Conservation (phyloP, 2,329 filamentous ascomycete species). For the Colletotrichum echinochloae region DNA sequence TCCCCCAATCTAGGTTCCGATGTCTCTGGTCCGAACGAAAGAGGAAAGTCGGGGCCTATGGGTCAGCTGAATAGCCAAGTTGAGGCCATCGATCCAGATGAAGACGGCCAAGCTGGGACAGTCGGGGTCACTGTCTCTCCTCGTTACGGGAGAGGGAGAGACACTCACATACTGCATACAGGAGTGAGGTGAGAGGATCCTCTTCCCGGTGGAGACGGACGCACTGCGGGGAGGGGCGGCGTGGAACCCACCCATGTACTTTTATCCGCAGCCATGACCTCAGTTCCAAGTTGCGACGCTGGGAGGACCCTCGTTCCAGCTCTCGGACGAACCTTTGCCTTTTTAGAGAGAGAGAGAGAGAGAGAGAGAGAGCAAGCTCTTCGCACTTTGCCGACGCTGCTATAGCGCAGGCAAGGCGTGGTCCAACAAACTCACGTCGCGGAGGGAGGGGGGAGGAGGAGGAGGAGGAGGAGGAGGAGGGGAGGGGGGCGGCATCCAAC, state of each 20-base stretch:
- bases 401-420: background rate
- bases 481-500: background rate
- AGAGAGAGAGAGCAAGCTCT: background rate
- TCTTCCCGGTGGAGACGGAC: background rate
- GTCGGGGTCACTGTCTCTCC: background rate
- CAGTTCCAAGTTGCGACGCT: constrained; percentile 28
- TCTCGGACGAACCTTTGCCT: constrained; percentile 34
- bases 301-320: constrained; percentile 35
- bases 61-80: too few species aligned
- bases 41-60: background rate
- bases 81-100: background rate
- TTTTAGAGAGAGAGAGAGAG: too few species aligned
- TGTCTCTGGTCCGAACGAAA: constrained; percentile 26
- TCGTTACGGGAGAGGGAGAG: background rate
- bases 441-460: too few species aligned
- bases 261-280: constrained; percentile 36
- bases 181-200: background rate
- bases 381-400: background rate
- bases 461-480: too few species aligned
- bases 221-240: constrained; percentile 6
- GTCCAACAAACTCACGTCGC: background rate
- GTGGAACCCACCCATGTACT: constrained; percentile 23
- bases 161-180: background rate
- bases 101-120: constrained; percentile 10
- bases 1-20: background rate